These are phyloP conservation scores for Aquilaria sinensis DNA, from an alignment of 345 rosid species.

Conservation along the genomic window DNA sequence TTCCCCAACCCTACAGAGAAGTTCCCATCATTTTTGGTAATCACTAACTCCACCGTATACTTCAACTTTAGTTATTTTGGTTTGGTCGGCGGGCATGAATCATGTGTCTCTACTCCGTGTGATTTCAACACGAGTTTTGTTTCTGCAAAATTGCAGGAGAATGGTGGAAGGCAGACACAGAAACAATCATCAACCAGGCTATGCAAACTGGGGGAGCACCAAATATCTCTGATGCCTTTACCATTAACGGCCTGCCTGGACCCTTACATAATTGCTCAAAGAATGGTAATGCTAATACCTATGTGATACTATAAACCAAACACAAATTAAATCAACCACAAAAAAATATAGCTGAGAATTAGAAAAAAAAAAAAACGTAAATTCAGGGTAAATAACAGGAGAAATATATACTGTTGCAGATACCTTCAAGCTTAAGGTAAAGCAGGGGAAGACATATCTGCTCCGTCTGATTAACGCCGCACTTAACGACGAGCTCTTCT, in stretches of 20 bases:
- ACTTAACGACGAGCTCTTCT: slow-evolving; percentile 69
- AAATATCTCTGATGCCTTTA: slow-evolving; percentile 47
- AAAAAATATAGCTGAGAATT: not conserved
- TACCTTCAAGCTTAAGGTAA: slow-evolving; percentile 45
- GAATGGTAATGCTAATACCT: slow-evolving; percentile 22
- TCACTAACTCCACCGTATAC: not conserved
- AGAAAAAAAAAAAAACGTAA: not conserved
- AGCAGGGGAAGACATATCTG: slow-evolving; percentile 42
- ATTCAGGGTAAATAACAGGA: not conserved
- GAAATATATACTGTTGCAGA: slow-evolving; percentile 22
- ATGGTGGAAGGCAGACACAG: slow-evolving; percentile 55
- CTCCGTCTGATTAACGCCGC: slow-evolving; percentile 43
- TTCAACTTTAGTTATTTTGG: too few species aligned
- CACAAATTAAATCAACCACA: not conserved
- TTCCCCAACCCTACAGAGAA: slow-evolving; percentile 38
- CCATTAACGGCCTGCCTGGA: slow-evolving; percentile 51
- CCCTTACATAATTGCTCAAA: slow-evolving; percentile 36
- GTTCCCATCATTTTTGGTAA: slow-evolving; percentile 45
- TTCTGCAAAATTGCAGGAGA: slow-evolving; percentile 25
- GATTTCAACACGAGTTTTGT: too few species aligned
- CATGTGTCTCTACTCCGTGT: not conserved
- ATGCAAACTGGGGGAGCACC: slow-evolving; percentile 40
- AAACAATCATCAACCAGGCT: slow-evolving; percentile 43
- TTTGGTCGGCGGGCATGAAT: not conserved
- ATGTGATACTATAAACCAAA: too few species aligned